Evolutionary conservation across 495 filamentous ascomycete genomes (phyloP), one percentile per base, ranked within the genome.

Genomic region (Hyaloscypha hepaticicola): DNA sequence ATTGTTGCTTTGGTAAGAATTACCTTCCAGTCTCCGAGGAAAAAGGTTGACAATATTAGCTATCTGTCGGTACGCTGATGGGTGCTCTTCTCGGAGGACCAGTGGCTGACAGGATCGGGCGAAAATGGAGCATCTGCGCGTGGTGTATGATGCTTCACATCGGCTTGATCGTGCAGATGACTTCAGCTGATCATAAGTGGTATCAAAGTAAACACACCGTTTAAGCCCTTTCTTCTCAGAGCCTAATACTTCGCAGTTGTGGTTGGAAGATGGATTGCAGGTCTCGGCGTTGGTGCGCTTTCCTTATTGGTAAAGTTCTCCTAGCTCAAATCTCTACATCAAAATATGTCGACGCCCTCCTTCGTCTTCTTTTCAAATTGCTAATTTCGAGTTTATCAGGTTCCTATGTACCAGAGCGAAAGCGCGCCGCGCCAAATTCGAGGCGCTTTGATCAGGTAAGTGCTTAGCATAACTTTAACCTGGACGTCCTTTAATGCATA

Each of bases 381-480:
- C 12, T 45, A 3, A 45, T 16, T 16, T 16, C 31, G 31, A 5
- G 38, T 16, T 45, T 16, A 3, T 11, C 4, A 53, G 33, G 81
- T 85, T 34, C 83, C 83, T 65, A 81, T 85, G 79, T 85, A 82
- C 73, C 81, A 82, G 29, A 25, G 41, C 5, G 61, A 63, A 22
- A 45, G 25, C 11, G 61, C 61, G 2, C 61, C 61, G 38, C 69
- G 75, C 53, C 84, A 87, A 69, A 81, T 91, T 66, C 84, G 88
- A 67, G 87, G 87, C 72, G 78, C 88, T 58, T 79, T 90, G 65
- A 82, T 90, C 69, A 85, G 81, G 57, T 83, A 49, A 45, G 5
- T 21, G 16, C 24, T 21, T 56, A 9, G 12, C 25, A 24, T 28
- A 28, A 34, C 55, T 24, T 19, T 56, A n/a, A 21, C 16, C 24